Base-by-base conservation (phyloP, 2,329 filamentous ascomycete species). In the Penicillium concentricum region DNA sequence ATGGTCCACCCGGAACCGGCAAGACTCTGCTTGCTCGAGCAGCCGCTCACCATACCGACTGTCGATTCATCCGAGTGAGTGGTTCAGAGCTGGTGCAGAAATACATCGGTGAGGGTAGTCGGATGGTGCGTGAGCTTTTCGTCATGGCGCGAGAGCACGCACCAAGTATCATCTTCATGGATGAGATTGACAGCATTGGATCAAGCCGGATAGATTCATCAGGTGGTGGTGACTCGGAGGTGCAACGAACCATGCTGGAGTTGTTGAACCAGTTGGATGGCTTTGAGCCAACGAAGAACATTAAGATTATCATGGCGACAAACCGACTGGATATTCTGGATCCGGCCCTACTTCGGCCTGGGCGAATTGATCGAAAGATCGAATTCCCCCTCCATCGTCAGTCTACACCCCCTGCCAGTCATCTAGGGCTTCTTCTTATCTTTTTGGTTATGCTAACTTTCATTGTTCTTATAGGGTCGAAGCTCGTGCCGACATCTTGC, bases 281-380 rank as follows among this genome's bases (percentile, higher is more conserved):
- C 49, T 99, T 99, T 77, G 94, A 97, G 78, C 94, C 94, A 6
- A 97, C 93, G 45, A 99, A 99, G 82, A 97, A 97, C 79, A 99
- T 99, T 86, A 99, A 99, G 79, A 91, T 99, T 75, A 96, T 99
- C 79, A 99, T 99, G 93, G 94, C 94, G 53, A 99, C 94, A 47
- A 99, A 99, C 78, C 90, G 94, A 74, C 85, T 99, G 62, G 94
- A 99, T 70, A 97, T 99, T 63, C 85, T 99, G 45, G 94, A 99
- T 74, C 94, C 94, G 2, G 94, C 94, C 1, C 84, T 99, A 43
- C 83, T 99, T 65, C 88, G 94, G 68, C 94, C 94, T n/a, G 94
- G 94, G 51, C 90, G 94, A 70, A 97, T 99, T 76, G 94, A 99
- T 82, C 85, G 94, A 70, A 97, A 97, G 83, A 97, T 97, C 72